Evolutionary conservation across 2,329 filamentous ascomycete species (phyloP), one percentile per base, ranked within the genome.

Genomic region (Colletotrichum echinochloae): DNA sequence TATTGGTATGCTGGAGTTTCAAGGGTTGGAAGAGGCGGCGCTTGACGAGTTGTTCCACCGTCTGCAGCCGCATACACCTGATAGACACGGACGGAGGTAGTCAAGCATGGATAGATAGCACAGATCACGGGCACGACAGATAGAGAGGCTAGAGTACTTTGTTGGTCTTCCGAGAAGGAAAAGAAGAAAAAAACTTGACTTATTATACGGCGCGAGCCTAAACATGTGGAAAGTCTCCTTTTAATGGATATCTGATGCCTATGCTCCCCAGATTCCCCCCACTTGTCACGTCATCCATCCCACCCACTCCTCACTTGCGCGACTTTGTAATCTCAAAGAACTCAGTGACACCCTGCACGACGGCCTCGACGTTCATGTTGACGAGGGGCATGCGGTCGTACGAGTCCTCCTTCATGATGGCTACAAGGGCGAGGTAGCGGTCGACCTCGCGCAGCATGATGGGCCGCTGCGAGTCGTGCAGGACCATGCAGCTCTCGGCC

Each of bases 351-450:
- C 93, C 93, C 76, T 93, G 90, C 60, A 95, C 92, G 39, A 95
- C 91, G 0, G 93, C 91, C 76, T 94, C 91, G 2, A 95, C 92
- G 76, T 97, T 96, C 88, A 95, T 94, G 75, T 94, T 94, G 72
- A 97, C 92, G 72, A 95, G 83, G 5, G 92, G 91, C 84, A 95
- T 94, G 83, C 93, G 93, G 77, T 94, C 92, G 75, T 94, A 93
- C 35, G 91, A 92, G 65, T 93, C 93, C 77, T 95, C 92, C 79
- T 92, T 92, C 92, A 95, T 95, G 73, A 97, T 91, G 70, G 93
- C 94, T 41, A 97, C 93, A 18, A 97, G 85, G 0, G 93, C 93
- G 55, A 96, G 85, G 78, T 95, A 94, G 72, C 89, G 87, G 76
- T 92, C 90, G 20, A 92, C 90, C 81, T 92, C 90, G 26, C 90